Evolutionary conservation across 495 filamentous ascomycete species (phyloP), one percentile per base, ranked within the genome.

Genomic region (Aspergillus steynii): DNA sequence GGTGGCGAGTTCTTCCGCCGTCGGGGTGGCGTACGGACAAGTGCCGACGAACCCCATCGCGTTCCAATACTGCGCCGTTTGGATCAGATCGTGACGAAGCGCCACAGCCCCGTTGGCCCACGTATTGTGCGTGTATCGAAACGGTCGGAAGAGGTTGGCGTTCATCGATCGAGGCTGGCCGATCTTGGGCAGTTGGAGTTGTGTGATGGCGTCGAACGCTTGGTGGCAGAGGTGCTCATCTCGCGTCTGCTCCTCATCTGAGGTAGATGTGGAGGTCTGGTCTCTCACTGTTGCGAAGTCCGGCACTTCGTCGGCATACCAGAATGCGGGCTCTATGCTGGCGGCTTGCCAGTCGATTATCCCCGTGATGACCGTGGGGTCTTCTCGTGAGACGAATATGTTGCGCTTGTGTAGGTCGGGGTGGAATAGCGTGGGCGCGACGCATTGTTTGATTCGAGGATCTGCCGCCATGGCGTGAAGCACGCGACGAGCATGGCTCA

Each of bases 331-430:
- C 53, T 76, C 71, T 53, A 79, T 71, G 56, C 69, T 71, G 12
- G 69, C 50, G 9, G 74, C 73, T 61, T 80, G 71, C 76, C 73
- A 80, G 57, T 79, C 73, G 50, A 79, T 74, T 52, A 79, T 69
- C 29, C 64, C 64, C 2, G 73, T 77, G n/a, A 79, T 68, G 12
- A 67, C 32, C 29, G 71, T 68, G 29, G 76, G 75, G 53, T 79
- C 69, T 28, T 76, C 66, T 46, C 74, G 69, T 37, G 75, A 80
- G 29, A 80, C 75, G 62, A 74, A 80, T 50, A 80, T 77, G 50
- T 80, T 78, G 52, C 75, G 63, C 66, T 73, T 77, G 53, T 78
- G 66, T 31, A 82, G 58, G 59, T 80, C 76, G 8, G 71, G 64
- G 61, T 80, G 74, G 53, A 76, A 69, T 8, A 82, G 55, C 31